Conservation (phyloP, 352 stramenopile genomes). For the Globisporangium uncinulatum region DNA sequence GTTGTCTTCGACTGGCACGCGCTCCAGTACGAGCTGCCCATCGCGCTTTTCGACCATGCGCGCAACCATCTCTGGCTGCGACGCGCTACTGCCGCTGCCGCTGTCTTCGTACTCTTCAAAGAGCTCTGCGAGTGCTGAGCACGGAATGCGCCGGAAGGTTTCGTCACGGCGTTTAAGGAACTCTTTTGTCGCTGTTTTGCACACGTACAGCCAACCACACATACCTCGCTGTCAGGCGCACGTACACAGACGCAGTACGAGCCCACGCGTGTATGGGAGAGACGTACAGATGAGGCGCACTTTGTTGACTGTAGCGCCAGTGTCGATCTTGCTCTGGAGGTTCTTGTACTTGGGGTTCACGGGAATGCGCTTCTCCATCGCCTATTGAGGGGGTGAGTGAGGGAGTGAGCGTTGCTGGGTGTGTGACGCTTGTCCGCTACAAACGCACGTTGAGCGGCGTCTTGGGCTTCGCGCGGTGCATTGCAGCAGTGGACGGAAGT, state of each 20-base stretch:
- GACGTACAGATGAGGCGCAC: constrained; percentile 68
- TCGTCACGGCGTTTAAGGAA: constrained; percentile 80
- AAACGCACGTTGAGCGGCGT: constrained; percentile 41
- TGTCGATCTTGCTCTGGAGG: constrained; percentile 74
- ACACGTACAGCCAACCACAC: not conserved
- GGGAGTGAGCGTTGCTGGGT: not conserved
- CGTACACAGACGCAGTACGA: not conserved
- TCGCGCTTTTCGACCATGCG: constrained; percentile 65
- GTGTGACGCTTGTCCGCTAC: not conserved
- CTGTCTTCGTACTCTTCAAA: constrained; percentile 72
- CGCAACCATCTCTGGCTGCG: constrained; percentile 66
- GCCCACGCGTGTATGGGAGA: not conserved
- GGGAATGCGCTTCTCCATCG: constrained; percentile 76
- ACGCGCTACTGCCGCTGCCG: constrained; percentile 19
- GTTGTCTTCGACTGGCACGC: constrained; percentile 42
- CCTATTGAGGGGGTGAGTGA: constrained; percentile 20
- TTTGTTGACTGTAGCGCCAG: constrained; percentile 69
- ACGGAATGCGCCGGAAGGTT: constrained; percentile 68
- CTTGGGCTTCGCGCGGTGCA: constrained; percentile 67
- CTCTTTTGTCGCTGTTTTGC: constrained; percentile 54
- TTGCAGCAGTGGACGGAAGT: constrained; percentile 8
- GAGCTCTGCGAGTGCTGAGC: constrained; percentile 62
- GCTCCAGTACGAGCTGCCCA: constrained; percentile 67
- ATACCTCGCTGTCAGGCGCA: not conserved
- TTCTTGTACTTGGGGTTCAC: constrained; percentile 76